Percentiles rank a stretch among this genome's conserved stretches.
Conservation (phyloP, 306 rosid genomes). For the Begonia masoniana region DNA sequence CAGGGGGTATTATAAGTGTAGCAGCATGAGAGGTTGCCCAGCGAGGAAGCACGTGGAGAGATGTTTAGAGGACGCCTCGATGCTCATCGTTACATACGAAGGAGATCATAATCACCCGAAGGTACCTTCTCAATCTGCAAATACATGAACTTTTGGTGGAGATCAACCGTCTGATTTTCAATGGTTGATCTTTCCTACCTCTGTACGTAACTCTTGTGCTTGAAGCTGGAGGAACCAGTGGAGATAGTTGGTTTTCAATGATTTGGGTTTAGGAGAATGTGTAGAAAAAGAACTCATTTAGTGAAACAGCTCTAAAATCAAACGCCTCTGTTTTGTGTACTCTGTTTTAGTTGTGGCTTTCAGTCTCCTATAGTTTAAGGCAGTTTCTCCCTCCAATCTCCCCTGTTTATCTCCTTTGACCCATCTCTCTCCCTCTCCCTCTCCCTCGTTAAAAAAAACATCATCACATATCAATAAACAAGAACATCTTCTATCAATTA, state of each 20-base stretch:
- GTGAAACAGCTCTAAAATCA: no score
- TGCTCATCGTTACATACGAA: constrained; percentile 95
- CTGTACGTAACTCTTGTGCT: not conserved
- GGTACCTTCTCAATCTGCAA: constrained; percentile 63
- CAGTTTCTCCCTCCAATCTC: no score
- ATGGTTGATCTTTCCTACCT: not conserved
- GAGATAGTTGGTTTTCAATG: constrained; percentile 25
- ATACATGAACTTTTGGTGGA: constrained; percentile 33
- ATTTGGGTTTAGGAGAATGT: constrained; percentile 21
- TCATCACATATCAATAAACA: no score
- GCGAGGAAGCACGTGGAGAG: constrained; percentile 99
- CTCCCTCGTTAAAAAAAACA: no score
- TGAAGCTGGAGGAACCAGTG: constrained; percentile 13
- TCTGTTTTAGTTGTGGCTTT: no score
- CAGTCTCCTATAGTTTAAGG: no score
- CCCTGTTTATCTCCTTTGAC: no score
- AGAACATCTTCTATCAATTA: no score
- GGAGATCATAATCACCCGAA: constrained; percentile 93
- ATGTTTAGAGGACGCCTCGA: constrained; percentile 87
- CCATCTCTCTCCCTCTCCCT: no score
- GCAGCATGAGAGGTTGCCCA: constrained; percentile 99
- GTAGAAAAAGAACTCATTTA: constrained; percentile 16
- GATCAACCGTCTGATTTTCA: constrained; percentile 14
- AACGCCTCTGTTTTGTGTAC: no score
- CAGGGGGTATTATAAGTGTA: constrained; percentile 99